Evolutionary conservation across 768 basidiomycete species (phyloP).

Genomic region (Sarcomyxa edulis): DNA sequence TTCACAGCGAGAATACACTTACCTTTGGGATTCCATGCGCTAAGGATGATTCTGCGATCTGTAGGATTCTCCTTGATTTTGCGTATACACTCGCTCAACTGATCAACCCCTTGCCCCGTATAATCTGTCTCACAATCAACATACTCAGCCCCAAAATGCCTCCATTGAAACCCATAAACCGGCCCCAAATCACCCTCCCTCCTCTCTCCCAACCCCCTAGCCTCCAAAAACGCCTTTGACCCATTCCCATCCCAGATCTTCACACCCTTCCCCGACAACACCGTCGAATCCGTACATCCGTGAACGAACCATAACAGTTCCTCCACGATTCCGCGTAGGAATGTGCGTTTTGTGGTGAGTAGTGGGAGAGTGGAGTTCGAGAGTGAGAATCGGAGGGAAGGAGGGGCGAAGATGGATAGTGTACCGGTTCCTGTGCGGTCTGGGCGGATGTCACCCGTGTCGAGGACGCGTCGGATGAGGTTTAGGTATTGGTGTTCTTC

Average conservation of each 20-base stretch:
- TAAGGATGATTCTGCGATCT: conserved; percentile 89
- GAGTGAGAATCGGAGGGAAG: conserved; percentile 85
- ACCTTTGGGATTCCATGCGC: conserved; percentile 99
- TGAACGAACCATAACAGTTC: conserved; percentile 93
- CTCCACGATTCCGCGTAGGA: conserved; percentile 85
- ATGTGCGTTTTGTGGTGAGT: conserved; percentile 93
- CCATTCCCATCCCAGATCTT: conserved; percentile 99
- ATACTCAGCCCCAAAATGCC: conserved; percentile 89
- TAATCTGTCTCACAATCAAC: conserved; percentile 72
- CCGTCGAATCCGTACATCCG: conserved; percentile 76
- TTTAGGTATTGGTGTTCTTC: conserved; percentile 90
- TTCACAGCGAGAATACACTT: conserved; percentile 16
- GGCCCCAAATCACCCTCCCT: conserved; percentile 93
- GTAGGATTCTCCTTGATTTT: conserved; percentile 94
- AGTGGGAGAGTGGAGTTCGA: conserved; percentile 72
- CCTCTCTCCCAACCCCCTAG: conserved; percentile 76
- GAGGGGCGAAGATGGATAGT: conserved; percentile 87
- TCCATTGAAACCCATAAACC: conserved; percentile 97
- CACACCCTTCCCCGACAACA: conserved; percentile 76
- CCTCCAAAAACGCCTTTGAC: conserved; percentile 79
- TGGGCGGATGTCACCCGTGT: conserved; percentile 69
- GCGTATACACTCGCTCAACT: conserved; percentile 79
- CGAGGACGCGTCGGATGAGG: conserved; percentile 73
- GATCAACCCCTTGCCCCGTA: conserved; percentile 84
- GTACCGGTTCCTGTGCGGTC: conserved; percentile 97